Percentiles rank a stretch among this genome's conserved stretches.
Evolutionary conservation across 768 basidiomycete genomes (phyloP).

Genomic region (Coprinellus micaceus): DNA sequence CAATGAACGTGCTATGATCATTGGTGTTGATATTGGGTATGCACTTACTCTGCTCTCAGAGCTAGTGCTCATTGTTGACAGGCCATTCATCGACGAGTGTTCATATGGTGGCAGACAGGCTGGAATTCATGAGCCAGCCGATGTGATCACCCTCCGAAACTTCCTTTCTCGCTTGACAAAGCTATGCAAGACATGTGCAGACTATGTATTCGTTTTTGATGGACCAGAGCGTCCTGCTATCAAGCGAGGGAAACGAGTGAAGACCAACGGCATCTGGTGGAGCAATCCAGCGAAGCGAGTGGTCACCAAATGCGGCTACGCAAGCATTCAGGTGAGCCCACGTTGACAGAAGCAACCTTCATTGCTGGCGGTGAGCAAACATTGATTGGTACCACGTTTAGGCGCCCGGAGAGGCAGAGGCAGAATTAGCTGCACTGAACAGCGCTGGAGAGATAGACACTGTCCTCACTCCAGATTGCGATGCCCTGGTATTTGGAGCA

Average conservation of each 20-base stretch:
- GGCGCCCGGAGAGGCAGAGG: too few species aligned
- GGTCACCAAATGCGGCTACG: too few species aligned
- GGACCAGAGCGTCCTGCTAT: neutral
- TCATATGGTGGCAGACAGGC: neutral
- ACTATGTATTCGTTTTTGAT: neutral
- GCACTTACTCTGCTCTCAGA: neutral
- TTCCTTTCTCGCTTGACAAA: neutral
- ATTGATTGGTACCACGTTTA: too few species aligned
- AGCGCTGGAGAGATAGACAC: too few species aligned
- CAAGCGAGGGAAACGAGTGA: neutral
- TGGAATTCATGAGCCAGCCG: neutral
- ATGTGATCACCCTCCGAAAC: neutral
- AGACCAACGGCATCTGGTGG: too few species aligned
- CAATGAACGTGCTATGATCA: neutral
- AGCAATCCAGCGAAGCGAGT: too few species aligned
- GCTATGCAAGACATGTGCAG: neutral
- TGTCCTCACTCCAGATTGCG: too few species aligned
- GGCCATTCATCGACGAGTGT: neutral
- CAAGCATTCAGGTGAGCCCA: too few species aligned
- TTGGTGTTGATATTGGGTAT: neutral
- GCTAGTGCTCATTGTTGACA: neutral
- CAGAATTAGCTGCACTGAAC: too few species aligned
- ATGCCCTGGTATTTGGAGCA: too few species aligned
- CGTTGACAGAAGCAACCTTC: too few species aligned
- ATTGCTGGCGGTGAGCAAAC: too few species aligned